Base-by-base conservation (phyloP, 768 basidiomycete genomes). In the Galerina marginata region DNA sequence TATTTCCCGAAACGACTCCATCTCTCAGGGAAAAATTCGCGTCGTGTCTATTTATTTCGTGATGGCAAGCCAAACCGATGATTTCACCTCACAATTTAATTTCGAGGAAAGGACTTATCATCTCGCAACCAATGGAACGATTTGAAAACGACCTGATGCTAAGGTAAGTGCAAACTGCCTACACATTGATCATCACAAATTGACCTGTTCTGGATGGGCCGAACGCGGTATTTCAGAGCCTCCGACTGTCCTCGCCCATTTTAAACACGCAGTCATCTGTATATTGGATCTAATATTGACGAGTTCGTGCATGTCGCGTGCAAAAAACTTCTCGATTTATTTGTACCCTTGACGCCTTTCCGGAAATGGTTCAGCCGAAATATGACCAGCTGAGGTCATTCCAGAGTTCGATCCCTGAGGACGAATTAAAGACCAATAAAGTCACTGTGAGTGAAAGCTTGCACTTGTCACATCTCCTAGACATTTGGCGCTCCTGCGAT, bases 201-300 rank as follows among this genome's bases (percentile, higher is more conserved):
- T 68, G 48, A 33, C 68, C 72, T 60, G 53, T 71, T 72, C 67
- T 70, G 65, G 73, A 71, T 48, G 52, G 62, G 63, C 63, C 67
- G 49, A 56, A 58, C 56, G 52, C 77, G 74, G 75, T 69, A 68
- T 61, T 74, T 76, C 44, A 58, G 42, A 70, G 67, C 60, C 74
- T 70, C 77, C 77, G 77, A 73, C 66, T 43, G 58, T 57, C 56
- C 59, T 68, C 62, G 65, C 68, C 70, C 64, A 39, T 45, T 52
- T 25, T 37, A 62, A 47, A 53, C 45, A 57, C 36, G 36, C 57
- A 14, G 46, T 46, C 47, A 51, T 56, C 40, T 45, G 20, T 20
- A 59, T 58, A 40, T 52, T 47, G 45, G 11, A 48, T 56, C 53
- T 67, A 59, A 40, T 16, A 60, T 61, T 61, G 45, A 49, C 60